Percentiles rank a stretch among this genome's conserved stretches.
Conservation (phyloP, 208 protist genomes). For the Acanthamoeba castellanii region DNA sequence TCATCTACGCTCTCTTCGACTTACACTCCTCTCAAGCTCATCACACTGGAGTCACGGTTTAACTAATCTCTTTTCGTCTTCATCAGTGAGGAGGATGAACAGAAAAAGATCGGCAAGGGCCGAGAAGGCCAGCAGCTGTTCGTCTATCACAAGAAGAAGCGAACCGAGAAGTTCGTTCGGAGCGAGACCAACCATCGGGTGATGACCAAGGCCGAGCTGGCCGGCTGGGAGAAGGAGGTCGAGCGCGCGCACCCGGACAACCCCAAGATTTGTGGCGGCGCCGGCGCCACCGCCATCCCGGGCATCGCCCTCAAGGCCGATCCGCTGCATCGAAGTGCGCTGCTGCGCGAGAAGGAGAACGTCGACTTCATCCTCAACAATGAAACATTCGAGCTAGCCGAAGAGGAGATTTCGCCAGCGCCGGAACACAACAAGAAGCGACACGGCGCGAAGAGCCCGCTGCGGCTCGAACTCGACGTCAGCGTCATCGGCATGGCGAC, state of each 20-base stretch:
- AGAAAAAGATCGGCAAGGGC: not conserved
- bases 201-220: constrained; percentile 66
- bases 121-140: not conserved
- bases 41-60: too few relatives aligned
- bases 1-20: too few relatives aligned
- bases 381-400: constrained; percentile 11
- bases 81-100: not conserved
- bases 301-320: not conserved
- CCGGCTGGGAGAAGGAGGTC: constrained; percentile 48
- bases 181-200: constrained; percentile 47
- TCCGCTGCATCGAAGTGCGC: not conserved
- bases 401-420: constrained; percentile 30
- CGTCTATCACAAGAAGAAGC: constrained; percentile 58
- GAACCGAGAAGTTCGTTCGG: constrained; percentile 10
- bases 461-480: constrained; percentile 6
- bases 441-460: not conserved
- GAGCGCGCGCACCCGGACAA: not conserved
- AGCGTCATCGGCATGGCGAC: not conserved
- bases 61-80: not conserved
- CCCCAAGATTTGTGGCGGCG: too few relatives aligned
- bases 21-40: not conserved
- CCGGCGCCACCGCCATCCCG: not conserved
- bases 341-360: constrained; percentile 64
- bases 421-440: not conserved
- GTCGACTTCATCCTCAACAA: constrained; percentile 66